phyloP scores from a whole-genome alignment of 2,329 filamentous ascomycete species.

The Fusarium tanahbumbuense region DNA sequence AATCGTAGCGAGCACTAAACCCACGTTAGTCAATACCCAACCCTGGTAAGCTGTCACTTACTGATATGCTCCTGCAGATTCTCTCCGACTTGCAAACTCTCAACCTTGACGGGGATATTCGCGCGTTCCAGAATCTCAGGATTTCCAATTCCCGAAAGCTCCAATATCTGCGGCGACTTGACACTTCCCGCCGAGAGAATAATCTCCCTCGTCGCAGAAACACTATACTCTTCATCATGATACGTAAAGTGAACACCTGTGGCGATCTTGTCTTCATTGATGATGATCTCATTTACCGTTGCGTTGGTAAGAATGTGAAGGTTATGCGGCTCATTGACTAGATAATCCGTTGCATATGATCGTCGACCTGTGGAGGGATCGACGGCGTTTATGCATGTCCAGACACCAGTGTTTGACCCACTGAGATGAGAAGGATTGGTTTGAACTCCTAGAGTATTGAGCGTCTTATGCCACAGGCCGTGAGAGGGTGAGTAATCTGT shows the following conservation, averaged over 20 bases:
- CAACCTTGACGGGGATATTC: constrained; percentile 53
- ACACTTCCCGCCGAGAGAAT: constrained; percentile 69
- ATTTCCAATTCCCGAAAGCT: constrained; percentile 70
- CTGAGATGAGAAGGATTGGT: constrained; percentile 59
- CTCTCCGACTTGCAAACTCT: constrained; percentile 59
- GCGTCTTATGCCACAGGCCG: constrained; percentile 59
- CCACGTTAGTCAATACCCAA: constrained; percentile 14
- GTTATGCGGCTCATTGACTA: constrained; percentile 52
- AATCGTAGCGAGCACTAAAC: constrained; percentile 55
- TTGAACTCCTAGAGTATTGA: constrained; percentile 57
- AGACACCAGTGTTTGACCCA: constrained; percentile 63
- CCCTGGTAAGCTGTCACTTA: constrained; percentile 8
- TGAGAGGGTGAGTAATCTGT: constrained; percentile 56
- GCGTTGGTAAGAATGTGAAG: constrained; percentile 53
- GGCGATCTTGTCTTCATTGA: constrained; percentile 42
- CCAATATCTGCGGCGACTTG: constrained; percentile 68
- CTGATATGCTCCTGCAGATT: constrained; percentile 62
- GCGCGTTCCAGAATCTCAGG: constrained; percentile 51
- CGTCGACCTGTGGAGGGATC: constrained; percentile 58
- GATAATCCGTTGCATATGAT: constrained; percentile 61
- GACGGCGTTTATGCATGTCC: constrained; percentile 62
- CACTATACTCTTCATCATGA: constrained; percentile 52
- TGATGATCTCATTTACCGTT: constrained; percentile 43
- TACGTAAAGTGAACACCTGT: constrained; percentile 52
- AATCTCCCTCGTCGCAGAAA: constrained; percentile 62